Evolutionary conservation across 495 filamentous ascomycete genomes (phyloP).

Genomic region (Poronia punctata): DNA sequence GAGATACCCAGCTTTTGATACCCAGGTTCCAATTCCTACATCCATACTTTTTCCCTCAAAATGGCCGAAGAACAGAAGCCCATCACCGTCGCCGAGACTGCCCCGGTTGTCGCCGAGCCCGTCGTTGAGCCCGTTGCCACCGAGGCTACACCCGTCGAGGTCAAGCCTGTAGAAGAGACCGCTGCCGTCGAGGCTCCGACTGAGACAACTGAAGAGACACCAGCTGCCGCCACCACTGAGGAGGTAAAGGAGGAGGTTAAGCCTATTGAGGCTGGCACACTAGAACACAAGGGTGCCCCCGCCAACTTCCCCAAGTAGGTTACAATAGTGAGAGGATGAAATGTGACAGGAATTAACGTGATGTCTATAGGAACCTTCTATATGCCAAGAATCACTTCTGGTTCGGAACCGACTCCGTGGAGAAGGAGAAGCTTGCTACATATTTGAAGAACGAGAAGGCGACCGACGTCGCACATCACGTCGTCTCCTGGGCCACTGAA

Average conservation of each 20-base stretch:
- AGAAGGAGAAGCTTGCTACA: conserved; percentile 60
- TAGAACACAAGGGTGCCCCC: conserved; percentile 83
- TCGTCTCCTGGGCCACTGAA: conserved; percentile 79
- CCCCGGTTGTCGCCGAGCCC: conserved; percentile 23
- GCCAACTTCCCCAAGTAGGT: conserved; percentile 79
- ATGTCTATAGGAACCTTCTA: conserved; percentile 34
- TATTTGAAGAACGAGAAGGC: conserved; percentile 88
- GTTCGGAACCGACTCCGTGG: conserved; percentile 76
- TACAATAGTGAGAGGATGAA: neutral
- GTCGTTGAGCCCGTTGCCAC: conserved; percentile 40
- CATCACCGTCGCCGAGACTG: conserved; percentile 35
- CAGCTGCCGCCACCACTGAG: conserved; percentile 30
- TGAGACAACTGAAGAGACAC: conserved; percentile 37
- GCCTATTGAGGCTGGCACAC: conserved; percentile 64
- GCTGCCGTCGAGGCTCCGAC: conserved; percentile 36
- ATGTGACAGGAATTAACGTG: conserved; percentile 10
- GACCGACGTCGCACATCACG: conserved; percentile 64
- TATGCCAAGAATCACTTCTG: conserved; percentile 66
- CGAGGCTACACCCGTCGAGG: conserved; percentile 31
- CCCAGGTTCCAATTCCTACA: conserved; percentile 33
- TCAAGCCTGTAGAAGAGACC: conserved; percentile 30
- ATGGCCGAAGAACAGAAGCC: conserved; percentile 46
- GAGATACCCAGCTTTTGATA: conserved; percentile 44
- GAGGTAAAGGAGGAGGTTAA: conserved; percentile 52
- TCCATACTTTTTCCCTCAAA: conserved; percentile 34